Evolutionary conservation across 768 basidiomycete species (phyloP), one percentile per base, ranked within the genome.

Genomic region (Postia placenta): DNA sequence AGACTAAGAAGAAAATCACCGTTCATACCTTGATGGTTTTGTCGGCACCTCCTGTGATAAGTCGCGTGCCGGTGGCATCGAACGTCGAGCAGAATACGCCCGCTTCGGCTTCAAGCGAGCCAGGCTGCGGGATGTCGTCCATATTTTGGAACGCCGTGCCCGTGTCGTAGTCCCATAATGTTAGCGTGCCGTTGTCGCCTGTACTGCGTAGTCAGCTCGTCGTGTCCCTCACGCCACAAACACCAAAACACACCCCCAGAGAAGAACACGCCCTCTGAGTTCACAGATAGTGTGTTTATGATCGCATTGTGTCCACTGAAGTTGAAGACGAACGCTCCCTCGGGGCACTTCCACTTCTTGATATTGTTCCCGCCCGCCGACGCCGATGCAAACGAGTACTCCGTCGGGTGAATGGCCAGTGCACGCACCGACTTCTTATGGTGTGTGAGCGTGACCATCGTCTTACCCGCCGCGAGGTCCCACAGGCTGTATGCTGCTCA

Each of bases 331-430:
- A 99, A 98, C 2, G 81, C 67, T 40, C 96, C 96, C 55, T 97
- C 92, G 4, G 96, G 96, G 59, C 92, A 97, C 60, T 95, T 96
- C 95, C 95, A 99, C 66, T 98, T 98, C 64, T 99, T 99, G 72
- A 99, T 97, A 67, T 98, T 98, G 73, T 97, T 97, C 0, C 94
- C 96, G n/a, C 96, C 96, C 0, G 95, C 89, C 22, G 91, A 93
- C 42, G 89, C 96, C 2, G 86, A 87, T 2, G 93, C 96, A 61
- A 99, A 99, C 26, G 87, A 88, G 72, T 93, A 98, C 60, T 98
- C 96, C 3, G 90, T 92, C 1, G 95, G 95, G 63, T 97, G 94
- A 48, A 99, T 84, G 4, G 95, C 88, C 42, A 99, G 75, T 0
- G 95, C 83, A 49, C 96, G 84, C 2, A 99, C 92, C 12, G 89